Conservation (phyloP, 768 basidiomycete genomes). For the Leccinum rimulosum region DNA sequence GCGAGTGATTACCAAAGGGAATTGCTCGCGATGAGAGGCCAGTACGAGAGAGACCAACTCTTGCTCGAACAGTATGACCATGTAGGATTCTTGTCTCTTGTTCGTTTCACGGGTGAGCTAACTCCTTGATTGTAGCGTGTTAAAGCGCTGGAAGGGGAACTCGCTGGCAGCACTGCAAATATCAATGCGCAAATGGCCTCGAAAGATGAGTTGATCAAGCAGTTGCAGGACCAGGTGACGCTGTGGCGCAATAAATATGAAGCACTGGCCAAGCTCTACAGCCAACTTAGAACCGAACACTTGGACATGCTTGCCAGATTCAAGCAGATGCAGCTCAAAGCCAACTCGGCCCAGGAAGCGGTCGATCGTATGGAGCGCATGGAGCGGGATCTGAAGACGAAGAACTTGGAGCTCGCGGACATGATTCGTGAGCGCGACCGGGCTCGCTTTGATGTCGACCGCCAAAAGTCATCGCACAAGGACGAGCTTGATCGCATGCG, state of each 20-base stretch:
- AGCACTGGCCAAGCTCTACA: constrained; percentile 96
- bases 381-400: constrained; percentile 97
- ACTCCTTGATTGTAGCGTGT: constrained; percentile 61
- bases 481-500: constrained; percentile 92
- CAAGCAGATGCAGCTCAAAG: constrained; percentile 96
- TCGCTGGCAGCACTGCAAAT: constrained; percentile 69
- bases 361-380: constrained; percentile 98
- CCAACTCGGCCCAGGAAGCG: constrained; percentile 96
- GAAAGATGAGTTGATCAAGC: constrained; percentile 94
- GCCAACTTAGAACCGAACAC: constrained; percentile 95
- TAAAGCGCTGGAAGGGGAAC: constrained; percentile 90
- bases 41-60: constrained; percentile 97
- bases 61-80: constrained; percentile 97
- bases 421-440: constrained; percentile 98
- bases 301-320: constrained; percentile 95
- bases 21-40: constrained; percentile 89
- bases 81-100: constrained; percentile 40
- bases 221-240: constrained; percentile 94
- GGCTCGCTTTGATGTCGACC: constrained; percentile 92
- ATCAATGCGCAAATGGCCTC: constrained; percentile 82
- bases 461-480: constrained; percentile 90
- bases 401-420: constrained; percentile 96
- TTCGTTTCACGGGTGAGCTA: constrained; percentile 1
- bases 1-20: constrained; percentile 85
- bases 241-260: constrained; percentile 99